Evolutionary conservation across 495 filamentous ascomycete species (phyloP), one percentile per base, ranked within the genome.

Genomic region (Talaromyces trachyspermus): DNA sequence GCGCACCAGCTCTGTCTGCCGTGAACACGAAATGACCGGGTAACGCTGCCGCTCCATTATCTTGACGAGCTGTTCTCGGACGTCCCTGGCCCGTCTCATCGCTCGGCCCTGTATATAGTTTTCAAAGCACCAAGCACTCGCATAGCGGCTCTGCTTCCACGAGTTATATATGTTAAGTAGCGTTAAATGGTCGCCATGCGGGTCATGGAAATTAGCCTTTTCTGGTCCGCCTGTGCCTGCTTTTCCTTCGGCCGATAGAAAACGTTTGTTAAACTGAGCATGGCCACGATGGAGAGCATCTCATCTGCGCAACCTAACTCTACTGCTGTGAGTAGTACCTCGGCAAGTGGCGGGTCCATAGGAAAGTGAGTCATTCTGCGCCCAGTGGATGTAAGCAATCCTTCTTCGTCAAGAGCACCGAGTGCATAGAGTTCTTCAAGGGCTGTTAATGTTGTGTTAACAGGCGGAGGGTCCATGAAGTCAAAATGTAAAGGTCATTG

Each of bases 281-380:
- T 96, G 43, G 91, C 88, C 2, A 97, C 89, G 48, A 99, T 96
- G 50, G 76, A 88, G 18, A 99, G 78, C 49, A 97, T 81, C 64
- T 99, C 92, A 30, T 97, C 94, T 1, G 85, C 88, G 60, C 92
- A 99, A 11, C 83, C 76, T 53, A 94, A 76, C 10, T 95, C 85
- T 3, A 90, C 88, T 0, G 88, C 88, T 2, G 81, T 83, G 38
- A 99, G 92, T 0, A 97, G 74, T 3, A 89, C 83, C 66, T 97
- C 97, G 19, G 89, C 87, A 2, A 96, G 74, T 4, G 85, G 76
- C 2, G 92, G 92, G 38, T n/a, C 84, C 84, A 88, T 97, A 10
- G 92, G 92, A 69, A 97, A 96, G 55, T 97, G 92, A 23, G 94
- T 91, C 91, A 97, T 96, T 67, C 95, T 95, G 17, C 92, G 80